These are phyloP conservation scores for Lipomyces kockii DNA, from an alignment of 805 yeast genomes.

Conservation along the genomic window DNA sequence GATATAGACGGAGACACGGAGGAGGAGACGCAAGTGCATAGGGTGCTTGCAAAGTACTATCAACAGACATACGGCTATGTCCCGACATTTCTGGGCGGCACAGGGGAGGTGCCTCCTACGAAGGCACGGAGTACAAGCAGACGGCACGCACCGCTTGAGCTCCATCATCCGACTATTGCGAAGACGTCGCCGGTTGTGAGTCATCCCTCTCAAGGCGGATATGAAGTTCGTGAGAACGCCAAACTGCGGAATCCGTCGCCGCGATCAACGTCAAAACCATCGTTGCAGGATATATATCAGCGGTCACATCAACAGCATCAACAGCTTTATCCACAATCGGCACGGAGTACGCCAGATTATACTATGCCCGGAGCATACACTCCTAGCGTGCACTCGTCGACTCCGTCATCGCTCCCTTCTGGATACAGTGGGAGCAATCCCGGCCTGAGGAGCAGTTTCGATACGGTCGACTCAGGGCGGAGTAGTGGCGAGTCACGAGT, in stretches of 20 bases:
- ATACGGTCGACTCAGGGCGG: slow-evolving; percentile 29
- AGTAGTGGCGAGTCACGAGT: slow-evolving; percentile 32
- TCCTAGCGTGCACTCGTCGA: not conserved
- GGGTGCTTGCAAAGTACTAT: slow-evolving; percentile 29
- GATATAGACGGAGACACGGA: slow-evolving; percentile 33
- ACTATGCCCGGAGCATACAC: slow-evolving; percentile 5
- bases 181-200: not conserved
- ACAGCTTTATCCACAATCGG: not conserved
- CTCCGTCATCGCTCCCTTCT: not conserved
- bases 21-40: slow-evolving; percentile 34
- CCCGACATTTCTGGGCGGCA: slow-evolving; percentile 34
- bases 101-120: not conserved
- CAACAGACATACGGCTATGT: slow-evolving; percentile 17
- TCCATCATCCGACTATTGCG: not conserved
- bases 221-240: not conserved
- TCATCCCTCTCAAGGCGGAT: not conserved
- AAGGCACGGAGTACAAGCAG: not conserved
- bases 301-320: slow-evolving; percentile 19
- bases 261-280: slow-evolving; percentile 22
- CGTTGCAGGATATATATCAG: slow-evolving; percentile 34
- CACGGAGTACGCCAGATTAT: slow-evolving; percentile 7
- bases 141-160: too few species aligned
- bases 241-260: not conserved
- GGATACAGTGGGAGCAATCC: not conserved
- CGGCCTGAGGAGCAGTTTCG: slow-evolving; percentile 7